Conservation (phyloP, 805 yeast species). For the Candida koratica region DNA sequence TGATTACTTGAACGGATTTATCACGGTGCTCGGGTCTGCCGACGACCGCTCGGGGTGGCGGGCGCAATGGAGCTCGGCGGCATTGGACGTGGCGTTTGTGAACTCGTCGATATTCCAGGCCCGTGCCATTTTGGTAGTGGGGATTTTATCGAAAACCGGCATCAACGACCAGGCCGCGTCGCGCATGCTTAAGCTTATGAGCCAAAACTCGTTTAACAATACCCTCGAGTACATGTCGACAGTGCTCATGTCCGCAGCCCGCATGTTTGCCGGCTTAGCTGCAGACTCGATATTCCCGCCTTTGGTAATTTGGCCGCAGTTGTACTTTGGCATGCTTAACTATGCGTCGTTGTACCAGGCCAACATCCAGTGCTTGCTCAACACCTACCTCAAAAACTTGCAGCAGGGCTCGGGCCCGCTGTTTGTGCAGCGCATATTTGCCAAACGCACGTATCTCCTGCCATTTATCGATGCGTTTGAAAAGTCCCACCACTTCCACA, state of each 20-base stretch:
- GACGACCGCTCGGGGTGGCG: constrained; percentile 54
- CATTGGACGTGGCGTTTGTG: constrained; percentile 59
- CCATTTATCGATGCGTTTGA: constrained; percentile 44
- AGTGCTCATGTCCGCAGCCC: constrained; percentile 34
- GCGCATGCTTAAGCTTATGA: constrained; percentile 25
- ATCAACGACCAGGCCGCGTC: constrained; percentile 52
- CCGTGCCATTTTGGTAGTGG: constrained; percentile 65
- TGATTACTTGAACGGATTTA: constrained; percentile 48
- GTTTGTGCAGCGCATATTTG: constrained; percentile 26
- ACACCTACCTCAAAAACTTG: constrained; percentile 23
- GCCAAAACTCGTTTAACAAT: constrained; percentile 19
- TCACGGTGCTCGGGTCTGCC: constrained; percentile 45
- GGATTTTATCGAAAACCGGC: constrained; percentile 62
- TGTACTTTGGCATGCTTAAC: constrained; percentile 29
- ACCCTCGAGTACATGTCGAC: constrained; percentile 34
- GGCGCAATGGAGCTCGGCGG: constrained; percentile 60
- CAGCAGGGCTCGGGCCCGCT: constrained; percentile 19
- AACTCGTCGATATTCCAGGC: constrained; percentile 57
- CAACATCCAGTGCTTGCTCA: constrained; percentile 27
- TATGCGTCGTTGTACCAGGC: constrained; percentile 31
- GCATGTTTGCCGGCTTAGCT: constrained; percentile 48
- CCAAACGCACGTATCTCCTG: constrained; percentile 37
- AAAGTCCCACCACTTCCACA: constrained; percentile 28
- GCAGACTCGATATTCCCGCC: constrained; percentile 43
- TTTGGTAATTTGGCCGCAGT: constrained; percentile 46